Evolutionary conservation across 2,329 filamentous ascomycete species (phyloP), one percentile per base, ranked within the genome.

Genomic region (Alternaria ventricosa): DNA sequence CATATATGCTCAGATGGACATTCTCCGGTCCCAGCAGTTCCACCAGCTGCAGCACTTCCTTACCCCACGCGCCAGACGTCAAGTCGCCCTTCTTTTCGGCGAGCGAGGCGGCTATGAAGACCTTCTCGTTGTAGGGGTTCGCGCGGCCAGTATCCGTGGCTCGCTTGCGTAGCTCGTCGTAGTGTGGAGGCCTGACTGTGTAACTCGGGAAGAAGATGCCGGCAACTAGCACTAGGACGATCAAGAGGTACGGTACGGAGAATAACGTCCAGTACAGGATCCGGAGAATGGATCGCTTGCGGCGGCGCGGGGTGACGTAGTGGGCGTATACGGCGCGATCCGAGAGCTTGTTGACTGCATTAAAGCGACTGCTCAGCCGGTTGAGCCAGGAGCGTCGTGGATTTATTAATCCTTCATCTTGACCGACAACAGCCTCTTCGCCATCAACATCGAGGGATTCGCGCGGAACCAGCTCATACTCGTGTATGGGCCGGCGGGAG

Each of bases 81-180:
- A 93, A 80, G 3, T 84, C 80, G 2, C 89, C 90, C 7, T 83
- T 82, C 20, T 83, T 82, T 71, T 93, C 90, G 69, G 91, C 90
- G 57, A 94, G 84, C 71, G 89, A 92, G 15, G 90, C 87, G 2
- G 89, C 89, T 55, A 94, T 91, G 73, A 91, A 93, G n/a, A 93
- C 82, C 71, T 88, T 90, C 75, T 93, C 89, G 54, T 87, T 83
- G 57, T 82, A 78, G 2, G 82, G 72, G 66, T 89, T 89, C 8
- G 82, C 86, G 50, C 85, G 75, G 4, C 81, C 81, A 9, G 77
- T 68, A 4, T 65, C 65, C 9, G 74, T 63, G 1, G 79, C 75
- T 9, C 77, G 75, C 57, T 78, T 64, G n/a, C 78, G 79, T 10
- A 84, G 72, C 54, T 79, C 77, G 44, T 78, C 62, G 69, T 89